phyloP scores from a whole-genome alignment of 208 protist species.

The Porcisia hertigi region DNA sequence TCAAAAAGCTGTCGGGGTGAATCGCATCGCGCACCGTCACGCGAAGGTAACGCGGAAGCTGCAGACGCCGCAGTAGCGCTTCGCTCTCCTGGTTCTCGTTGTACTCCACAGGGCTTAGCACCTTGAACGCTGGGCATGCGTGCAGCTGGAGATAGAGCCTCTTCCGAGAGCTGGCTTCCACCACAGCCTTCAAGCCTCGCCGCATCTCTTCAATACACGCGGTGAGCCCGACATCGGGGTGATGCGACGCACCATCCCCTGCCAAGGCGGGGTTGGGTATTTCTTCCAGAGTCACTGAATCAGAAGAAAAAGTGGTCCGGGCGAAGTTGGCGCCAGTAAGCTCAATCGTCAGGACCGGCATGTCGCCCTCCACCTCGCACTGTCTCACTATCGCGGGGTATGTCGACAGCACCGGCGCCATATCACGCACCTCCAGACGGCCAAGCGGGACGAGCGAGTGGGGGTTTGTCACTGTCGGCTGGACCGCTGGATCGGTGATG shows the following conservation, averaged over 20 bases:
- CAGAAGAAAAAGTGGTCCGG: conserved; percentile 19
- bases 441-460: conserved; percentile 62
- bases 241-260: neutral
- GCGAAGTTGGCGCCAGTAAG: conserved; percentile 58
- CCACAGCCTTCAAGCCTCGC: conserved; percentile 38
- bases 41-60: conserved; percentile 66
- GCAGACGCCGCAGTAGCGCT: conserved; percentile 54
- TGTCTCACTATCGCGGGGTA: conserved; percentile 70
- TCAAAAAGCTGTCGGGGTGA: conserved; percentile 59
- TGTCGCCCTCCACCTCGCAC: conserved; percentile 84
- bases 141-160: conserved; percentile 66
- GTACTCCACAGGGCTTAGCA: conserved; percentile 80
- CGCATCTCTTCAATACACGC: conserved; percentile 66
- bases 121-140: conserved; percentile 72
- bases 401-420: conserved; percentile 41
- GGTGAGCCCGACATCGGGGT: conserved; percentile 50
- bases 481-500: conserved; percentile 3
- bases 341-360: conserved; percentile 65
- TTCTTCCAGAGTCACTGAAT: conserved; percentile 67
- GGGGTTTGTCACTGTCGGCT: conserved; percentile 34
- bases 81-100: conserved; percentile 81
- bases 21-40: conserved; percentile 66
- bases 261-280: conserved; percentile 57
- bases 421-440: conserved; percentile 69
- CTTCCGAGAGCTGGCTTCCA: conserved; percentile 45